These are phyloP conservation scores for Mortierella sp. DNA, from an alignment of 371 early-diverging fungal genomes.

Conservation along the genomic window DNA sequence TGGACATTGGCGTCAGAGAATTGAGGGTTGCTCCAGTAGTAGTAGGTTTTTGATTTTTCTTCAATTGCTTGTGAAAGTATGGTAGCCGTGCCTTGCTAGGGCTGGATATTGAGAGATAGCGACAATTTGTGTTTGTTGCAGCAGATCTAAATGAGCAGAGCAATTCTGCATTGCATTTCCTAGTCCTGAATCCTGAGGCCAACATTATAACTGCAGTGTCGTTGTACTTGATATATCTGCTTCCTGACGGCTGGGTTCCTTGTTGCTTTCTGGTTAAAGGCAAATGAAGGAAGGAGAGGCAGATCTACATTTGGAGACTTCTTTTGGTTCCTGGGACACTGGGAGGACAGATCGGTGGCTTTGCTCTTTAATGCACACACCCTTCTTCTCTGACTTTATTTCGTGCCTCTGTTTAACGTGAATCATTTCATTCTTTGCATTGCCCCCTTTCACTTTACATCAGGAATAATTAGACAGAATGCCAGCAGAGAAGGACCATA, in stretches of 20 bases:
- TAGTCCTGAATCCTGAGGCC: constrained; percentile 11
- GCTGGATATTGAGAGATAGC: constrained; percentile 24
- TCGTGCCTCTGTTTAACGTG: neutral
- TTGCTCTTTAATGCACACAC: constrained; percentile 8
- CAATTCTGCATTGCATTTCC: constrained; percentile 1
- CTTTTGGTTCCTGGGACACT: neutral
- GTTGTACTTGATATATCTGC: neutral
- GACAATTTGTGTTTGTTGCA: neutral
- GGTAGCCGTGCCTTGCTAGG: constrained; percentile 20
- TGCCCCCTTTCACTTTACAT: neutral
- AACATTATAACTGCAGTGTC: neutral
- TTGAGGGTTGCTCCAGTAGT: neutral
- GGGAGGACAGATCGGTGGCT: constrained; percentile 16
- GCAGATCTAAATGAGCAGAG: neutral
- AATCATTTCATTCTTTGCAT: neutral
- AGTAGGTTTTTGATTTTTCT: constrained; percentile 10
- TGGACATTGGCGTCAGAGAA: constrained; percentile 7
- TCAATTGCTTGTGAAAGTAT: constrained; percentile 45
- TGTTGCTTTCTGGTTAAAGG: neutral
- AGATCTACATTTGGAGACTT: neutral
- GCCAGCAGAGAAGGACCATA: constrained; percentile 43
- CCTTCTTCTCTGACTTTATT: neutral
- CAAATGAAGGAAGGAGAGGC: neutral
- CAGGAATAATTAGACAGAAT: constrained; percentile 3
- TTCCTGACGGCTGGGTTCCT: neutral